These are phyloP conservation scores for Shiraia sp. DNA, from an alignment of 2,329 filamentous ascomycete species.

Conservation along the genomic window DNA sequence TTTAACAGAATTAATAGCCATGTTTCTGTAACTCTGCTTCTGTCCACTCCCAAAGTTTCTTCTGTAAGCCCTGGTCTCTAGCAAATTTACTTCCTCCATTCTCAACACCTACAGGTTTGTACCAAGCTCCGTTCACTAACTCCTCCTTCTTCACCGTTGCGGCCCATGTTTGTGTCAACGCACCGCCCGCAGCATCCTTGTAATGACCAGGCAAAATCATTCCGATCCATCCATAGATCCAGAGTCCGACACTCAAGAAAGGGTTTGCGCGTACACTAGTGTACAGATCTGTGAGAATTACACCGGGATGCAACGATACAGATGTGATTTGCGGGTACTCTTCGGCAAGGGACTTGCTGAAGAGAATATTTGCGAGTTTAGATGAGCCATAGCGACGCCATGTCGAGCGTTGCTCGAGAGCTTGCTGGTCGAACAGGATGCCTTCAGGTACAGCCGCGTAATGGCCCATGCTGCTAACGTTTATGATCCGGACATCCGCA, in stretches of 20 bases:
- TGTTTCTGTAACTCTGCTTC: slow-evolving; percentile 39
- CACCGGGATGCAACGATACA: slow-evolving; percentile 54
- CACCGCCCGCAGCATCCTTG: slow-evolving; percentile 36
- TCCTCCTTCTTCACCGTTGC: slow-evolving; percentile 38
- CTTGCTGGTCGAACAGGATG: slow-evolving; percentile 42
- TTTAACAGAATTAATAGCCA: slow-evolving; percentile 26
- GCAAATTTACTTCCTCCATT: slow-evolving; percentile 26
- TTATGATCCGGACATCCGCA: slow-evolving; percentile 53
- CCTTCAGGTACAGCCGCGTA: slow-evolving; percentile 26
- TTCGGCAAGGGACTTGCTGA: slow-evolving; percentile 47
- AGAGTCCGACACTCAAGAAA: slow-evolving; percentile 28
- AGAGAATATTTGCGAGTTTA: slow-evolving; percentile 58
- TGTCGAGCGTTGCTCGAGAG: slow-evolving; percentile 33
- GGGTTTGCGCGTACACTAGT: slow-evolving; percentile 22
- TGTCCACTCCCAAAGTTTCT: slow-evolving; percentile 46
- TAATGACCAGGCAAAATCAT: slow-evolving; percentile 36
- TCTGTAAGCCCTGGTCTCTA: slow-evolving; percentile 36
- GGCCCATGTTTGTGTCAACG: slow-evolving; percentile 50
- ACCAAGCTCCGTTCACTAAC: slow-evolving; percentile 50
- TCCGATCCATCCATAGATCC: slow-evolving; percentile 28
- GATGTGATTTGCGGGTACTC: slow-evolving; percentile 52
- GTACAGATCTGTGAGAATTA: slow-evolving; percentile 53
- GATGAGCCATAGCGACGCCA: slow-evolving; percentile 52
- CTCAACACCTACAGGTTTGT: slow-evolving; percentile 39
- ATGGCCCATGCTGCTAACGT: slow-evolving; percentile 42